Conservation (phyloP, 148 eudicot genomes). For the Fagopyrum esculentum region DNA sequence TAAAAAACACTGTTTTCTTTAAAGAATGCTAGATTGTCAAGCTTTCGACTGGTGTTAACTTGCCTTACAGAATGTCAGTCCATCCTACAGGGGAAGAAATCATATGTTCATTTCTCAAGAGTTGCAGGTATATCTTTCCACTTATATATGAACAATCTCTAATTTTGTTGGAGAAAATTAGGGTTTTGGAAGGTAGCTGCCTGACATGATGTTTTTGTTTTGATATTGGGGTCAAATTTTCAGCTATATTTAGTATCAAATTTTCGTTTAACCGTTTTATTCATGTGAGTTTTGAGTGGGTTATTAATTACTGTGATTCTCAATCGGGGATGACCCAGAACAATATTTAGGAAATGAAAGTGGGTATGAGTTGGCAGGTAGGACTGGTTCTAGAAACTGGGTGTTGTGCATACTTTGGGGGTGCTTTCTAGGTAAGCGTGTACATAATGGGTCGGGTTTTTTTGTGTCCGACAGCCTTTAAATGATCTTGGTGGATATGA, state of each 20-base stretch:
- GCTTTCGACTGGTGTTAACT: slow-evolving; percentile 55
- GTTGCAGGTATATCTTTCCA: slow-evolving; percentile 49
- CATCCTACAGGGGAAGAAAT: slow-evolving; percentile 84
- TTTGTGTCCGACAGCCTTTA: too few species aligned
- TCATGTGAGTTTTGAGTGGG: too few species aligned
- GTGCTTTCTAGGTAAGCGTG: too few species aligned
- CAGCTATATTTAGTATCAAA: neutral
- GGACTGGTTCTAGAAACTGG: too few species aligned
- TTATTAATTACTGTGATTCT: too few species aligned
- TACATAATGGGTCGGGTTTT: too few species aligned
- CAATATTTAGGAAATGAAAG: too few species aligned
- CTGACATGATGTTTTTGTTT: neutral
- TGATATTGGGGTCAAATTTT: neutral
- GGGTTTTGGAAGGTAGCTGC: neutral
- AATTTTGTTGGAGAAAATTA: neutral
- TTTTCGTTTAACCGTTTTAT: too few species aligned
- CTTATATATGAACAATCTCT: neutral
- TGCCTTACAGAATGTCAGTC: slow-evolving; percentile 91
- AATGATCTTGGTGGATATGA: too few species aligned
- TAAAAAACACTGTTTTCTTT: slow-evolving; percentile 7
- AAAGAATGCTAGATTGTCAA: slow-evolving; percentile 34
- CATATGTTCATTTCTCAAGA: slow-evolving; percentile 57
- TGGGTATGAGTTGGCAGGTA: too few species aligned
- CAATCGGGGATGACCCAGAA: too few species aligned
- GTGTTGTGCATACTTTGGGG: too few species aligned